These are phyloP conservation scores for Lathyrus oleraceus DNA, from an alignment of 306 rosid genomes.

Conservation along the genomic window DNA sequence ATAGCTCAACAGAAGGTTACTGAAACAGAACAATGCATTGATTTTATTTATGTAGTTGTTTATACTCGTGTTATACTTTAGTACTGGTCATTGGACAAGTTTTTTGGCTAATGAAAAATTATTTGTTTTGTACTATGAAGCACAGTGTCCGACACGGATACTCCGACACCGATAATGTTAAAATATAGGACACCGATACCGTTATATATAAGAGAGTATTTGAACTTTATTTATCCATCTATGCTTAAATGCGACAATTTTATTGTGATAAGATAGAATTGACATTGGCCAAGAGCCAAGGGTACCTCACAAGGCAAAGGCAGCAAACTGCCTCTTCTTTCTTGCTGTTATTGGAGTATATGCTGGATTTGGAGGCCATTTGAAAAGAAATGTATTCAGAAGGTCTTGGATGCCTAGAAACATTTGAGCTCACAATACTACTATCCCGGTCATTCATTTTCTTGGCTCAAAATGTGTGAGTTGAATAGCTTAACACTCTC, in stretches of 20 bases:
- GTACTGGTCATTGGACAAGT: neutral
- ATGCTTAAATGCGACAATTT: too few relatives aligned
- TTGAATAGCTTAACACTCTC: too few relatives aligned
- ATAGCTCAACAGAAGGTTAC: too few relatives aligned
- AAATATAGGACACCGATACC: too few relatives aligned
- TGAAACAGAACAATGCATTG: neutral
- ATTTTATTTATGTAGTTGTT: neutral
- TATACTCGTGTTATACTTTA: neutral
- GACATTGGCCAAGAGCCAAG: slow-evolving; percentile 92
- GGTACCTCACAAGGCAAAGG: slow-evolving; percentile 67
- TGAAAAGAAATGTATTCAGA: slow-evolving; percentile 73
- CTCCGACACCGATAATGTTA: too few relatives aligned
- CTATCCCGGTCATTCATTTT: too few relatives aligned
- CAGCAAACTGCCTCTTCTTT: slow-evolving; percentile 50
- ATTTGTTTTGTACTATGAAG: neutral
- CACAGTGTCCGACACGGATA: too few relatives aligned
- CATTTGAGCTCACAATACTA: too few relatives aligned
- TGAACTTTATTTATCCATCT: too few relatives aligned
- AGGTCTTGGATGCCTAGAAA: slow-evolving; percentile 99
- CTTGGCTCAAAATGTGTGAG: too few relatives aligned
- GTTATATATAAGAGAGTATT: too few relatives aligned
- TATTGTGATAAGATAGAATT: slow-evolving; percentile 87
- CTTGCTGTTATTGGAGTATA: slow-evolving; percentile 94
- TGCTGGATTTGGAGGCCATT: slow-evolving; percentile 87
- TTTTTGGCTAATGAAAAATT: neutral